Base-by-base conservation (phyloP, 768 basidiomycete species). In the Glaciozyma martinii region DNA sequence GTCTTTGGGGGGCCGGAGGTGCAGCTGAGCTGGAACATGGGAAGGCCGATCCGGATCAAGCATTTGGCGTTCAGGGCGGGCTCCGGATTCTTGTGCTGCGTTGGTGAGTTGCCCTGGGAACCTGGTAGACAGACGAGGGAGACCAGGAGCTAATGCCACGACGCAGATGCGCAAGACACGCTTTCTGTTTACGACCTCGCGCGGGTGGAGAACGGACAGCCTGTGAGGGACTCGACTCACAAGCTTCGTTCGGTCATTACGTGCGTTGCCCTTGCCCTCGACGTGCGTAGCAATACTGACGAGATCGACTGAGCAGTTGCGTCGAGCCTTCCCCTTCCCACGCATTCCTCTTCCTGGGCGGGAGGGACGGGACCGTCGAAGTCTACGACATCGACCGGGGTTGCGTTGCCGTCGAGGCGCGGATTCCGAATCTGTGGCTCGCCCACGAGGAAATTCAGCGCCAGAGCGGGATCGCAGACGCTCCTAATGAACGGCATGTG, bases 381-480 rank as follows among this genome's bases (percentile, higher is more conserved):
- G 85, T 86, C 4, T 91, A 85, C 73, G 90, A 92, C 74, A 71
- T 91, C n/a, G 78, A 82, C 16, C 86, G 87, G 63, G 78, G 83
- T 21, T 79, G 82, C 25, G 80, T 85, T 64, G 88, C 88, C 0
- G 79, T 81, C 18, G 89, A 87, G 71, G 63, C 63, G 2, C 79
- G 78, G 23, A 82, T 88, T 40, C 85, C 85, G 4, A 90, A 90
- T 71, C 78, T 87, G 71, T 93, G 90, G 91, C 79, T 78, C 29
- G 69, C 83, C 33, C 85, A 88, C 70, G 84, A 88, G 74, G 81
- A 85, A 63, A 82, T 78, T 25, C 82, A 77, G 75, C 79, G 72
- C 79, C 30, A 77, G 77, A 75, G 79, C 76, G 72, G 79, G 71
- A 55, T 76, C 59, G 68, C 65, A 71, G 27, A 72, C 60, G 50